Conservation (phyloP, 208 protist genomes). For the Tritrichomonas musculus region DNA sequence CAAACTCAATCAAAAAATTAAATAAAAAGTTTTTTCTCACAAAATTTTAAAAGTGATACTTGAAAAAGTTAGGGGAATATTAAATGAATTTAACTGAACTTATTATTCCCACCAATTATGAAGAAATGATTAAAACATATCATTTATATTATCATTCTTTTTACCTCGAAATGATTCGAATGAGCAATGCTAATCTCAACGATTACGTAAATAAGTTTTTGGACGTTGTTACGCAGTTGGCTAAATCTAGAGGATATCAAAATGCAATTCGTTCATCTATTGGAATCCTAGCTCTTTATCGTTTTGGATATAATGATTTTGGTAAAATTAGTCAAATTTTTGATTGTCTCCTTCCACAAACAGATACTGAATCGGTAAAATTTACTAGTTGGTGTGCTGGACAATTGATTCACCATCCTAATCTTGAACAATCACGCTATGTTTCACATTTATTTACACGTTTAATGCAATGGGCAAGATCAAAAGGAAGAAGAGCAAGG, state of each 20-base stretch:
- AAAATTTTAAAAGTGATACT: neutral
- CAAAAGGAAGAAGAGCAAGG: neutral
- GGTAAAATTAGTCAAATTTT: neutral
- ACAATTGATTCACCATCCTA: constrained; percentile 3
- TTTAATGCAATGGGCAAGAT: neutral
- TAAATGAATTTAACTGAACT: neutral
- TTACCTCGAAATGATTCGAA: neutral
- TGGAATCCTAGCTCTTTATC: neutral
- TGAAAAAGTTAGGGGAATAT: neutral
- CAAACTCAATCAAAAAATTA: neutral
- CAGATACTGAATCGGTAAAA: neutral
- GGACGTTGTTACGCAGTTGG: neutral
- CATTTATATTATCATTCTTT: neutral
- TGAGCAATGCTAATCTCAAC: neutral
- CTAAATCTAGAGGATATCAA: neutral
- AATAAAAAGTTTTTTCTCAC: neutral
- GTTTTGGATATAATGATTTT: neutral
- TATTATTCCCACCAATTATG: neutral
- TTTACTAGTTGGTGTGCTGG: constrained; percentile 17
- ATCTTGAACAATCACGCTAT: constrained; percentile 28
- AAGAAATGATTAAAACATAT: neutral
- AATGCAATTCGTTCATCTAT: neutral
- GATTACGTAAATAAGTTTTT: neutral
- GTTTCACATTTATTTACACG: constrained; percentile 23
- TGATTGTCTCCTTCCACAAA: neutral